Conservation (phyloP, 2,329 filamentous ascomycete species). For the Aspergillus fijiensis region DNA sequence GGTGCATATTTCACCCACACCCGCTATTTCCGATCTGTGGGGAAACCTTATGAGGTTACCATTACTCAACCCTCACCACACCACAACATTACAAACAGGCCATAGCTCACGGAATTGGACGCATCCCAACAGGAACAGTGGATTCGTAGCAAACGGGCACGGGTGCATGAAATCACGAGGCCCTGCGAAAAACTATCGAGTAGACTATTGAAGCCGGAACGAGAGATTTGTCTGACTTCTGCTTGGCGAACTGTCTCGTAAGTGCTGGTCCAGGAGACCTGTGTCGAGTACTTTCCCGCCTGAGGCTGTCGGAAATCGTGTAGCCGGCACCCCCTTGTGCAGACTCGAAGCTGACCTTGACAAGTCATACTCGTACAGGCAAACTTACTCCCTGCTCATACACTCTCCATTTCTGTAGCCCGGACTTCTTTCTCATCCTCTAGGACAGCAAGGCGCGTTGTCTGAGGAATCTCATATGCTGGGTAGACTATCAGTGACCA, state of each 20-base stretch:
- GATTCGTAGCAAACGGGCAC: neutral
- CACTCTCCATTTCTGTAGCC: slow-evolving; percentile 1
- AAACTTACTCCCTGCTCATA: neutral
- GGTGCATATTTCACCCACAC: neutral
- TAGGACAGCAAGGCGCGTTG: neutral
- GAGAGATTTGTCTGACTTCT: neutral
- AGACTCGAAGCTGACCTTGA: neutral
- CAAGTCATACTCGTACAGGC: neutral
- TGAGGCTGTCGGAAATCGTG: neutral
- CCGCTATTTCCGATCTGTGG: neutral
- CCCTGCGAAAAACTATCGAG: neutral
- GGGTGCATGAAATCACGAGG: neutral
- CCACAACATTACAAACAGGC: neutral
- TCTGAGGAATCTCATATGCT: neutral
- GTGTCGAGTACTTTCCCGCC: neutral
- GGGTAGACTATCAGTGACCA: neutral
- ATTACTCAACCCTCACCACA: neutral
- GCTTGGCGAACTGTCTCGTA: neutral
- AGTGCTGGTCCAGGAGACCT: neutral
- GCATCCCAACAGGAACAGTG: neutral
- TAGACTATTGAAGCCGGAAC: neutral
- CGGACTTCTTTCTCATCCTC: slow-evolving; percentile 1
- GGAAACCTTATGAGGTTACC: neutral
- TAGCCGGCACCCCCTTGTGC: neutral
- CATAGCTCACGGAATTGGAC: neutral